Evolutionary conservation across 768 basidiomycete species (phyloP).

Genomic region (Trametes gibbosa): DNA sequence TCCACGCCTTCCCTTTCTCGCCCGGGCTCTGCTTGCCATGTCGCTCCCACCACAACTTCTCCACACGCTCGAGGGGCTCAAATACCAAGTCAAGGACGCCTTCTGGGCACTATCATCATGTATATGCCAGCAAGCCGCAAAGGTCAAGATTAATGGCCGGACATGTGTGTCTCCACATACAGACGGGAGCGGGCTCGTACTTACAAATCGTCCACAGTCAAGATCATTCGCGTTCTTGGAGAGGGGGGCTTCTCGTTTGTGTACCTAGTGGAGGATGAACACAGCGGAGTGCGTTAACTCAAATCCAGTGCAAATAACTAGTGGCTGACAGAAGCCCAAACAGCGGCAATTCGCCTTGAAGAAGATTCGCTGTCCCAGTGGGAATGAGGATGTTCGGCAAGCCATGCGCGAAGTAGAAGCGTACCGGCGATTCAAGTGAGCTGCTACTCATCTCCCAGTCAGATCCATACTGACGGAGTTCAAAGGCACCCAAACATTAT

Average conservation of each 20-base stretch:
- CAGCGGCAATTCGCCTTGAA: slow-evolving; percentile 94
- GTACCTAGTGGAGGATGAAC: slow-evolving; percentile 83
- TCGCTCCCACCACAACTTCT: slow-evolving; percentile 26
- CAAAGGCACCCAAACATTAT: slow-evolving; percentile 94
- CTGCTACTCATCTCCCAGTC: slow-evolving; percentile 12
- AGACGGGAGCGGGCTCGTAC: neutral
- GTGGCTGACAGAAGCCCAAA: neutral
- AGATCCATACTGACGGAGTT: neutral
- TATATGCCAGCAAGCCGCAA: slow-evolving; percentile 77
- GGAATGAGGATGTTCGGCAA: slow-evolving; percentile 83
- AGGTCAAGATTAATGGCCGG: slow-evolving; percentile 93
- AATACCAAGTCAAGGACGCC: slow-evolving; percentile 70
- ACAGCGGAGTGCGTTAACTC: slow-evolving; percentile 63
- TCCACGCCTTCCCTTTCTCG: neutral
- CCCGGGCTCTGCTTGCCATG: slow-evolving; percentile 12
- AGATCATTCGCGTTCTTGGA: slow-evolving; percentile 88
- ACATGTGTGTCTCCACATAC: slow-evolving; percentile 63
- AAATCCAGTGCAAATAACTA: neutral
- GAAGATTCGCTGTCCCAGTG: slow-evolving; percentile 92
- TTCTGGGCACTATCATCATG: slow-evolving; percentile 80
- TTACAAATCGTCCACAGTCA: slow-evolving; percentile 46
- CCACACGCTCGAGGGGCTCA: slow-evolving; percentile 29
- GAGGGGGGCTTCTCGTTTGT: slow-evolving; percentile 97
- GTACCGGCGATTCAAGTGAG: slow-evolving; percentile 90
- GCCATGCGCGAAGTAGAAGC: slow-evolving; percentile 91